Base-by-base conservation (phyloP, 2,329 filamentous ascomycete genomes). In the Rhinocladiella mackenziei region DNA sequence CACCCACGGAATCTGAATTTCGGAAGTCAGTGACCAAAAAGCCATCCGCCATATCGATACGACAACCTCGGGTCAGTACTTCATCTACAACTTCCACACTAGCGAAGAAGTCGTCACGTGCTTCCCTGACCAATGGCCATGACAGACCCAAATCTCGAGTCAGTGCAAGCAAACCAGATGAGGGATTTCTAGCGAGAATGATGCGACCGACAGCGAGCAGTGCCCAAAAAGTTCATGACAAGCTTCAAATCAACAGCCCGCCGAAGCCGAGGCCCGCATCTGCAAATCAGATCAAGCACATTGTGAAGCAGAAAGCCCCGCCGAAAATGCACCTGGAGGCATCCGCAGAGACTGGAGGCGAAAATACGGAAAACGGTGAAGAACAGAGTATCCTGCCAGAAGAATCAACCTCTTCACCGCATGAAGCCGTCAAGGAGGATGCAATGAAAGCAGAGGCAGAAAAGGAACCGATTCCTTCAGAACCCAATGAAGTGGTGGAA, bases 131-230 rank as follows among this genome's bases (percentile, higher is more conserved):
- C 17, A 53, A 56, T 39, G 50, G 46, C 3, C 52, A 54, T n/a
- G 58, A 59, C 7, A 61, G 68, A 30, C 63, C 70, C 5, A 62
- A 61, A 34, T 69, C 70, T 15, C 66, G 69, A 15, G 51, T 58
- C 15, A 70, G 68, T 54, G 56, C 54, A 20, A 68, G 62, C 41
- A 62, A 64, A 5, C 60, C 68, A 3, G 68, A 71, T 45, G 69
- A 73, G 22, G 60, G 67, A 1, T 74, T 74, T 53, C 57, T 74
- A 23, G 70, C 71, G 10, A 62, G 71, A 40, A 73, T 74, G 70
- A 74, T 73, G 68, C 66, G 71, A 4, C 71, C 71, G 15, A 74
- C 71, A 9, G 67, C 70, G 22, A 72, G 70, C 50, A 73, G 70
- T 38, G 69, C 71, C 6, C 71, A 62, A 51, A 74, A 74, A 52